These are phyloP conservation scores for Colletotrichum caudatum DNA, from an alignment of 2,329 filamentous ascomycete genomes.

Conservation along the genomic window DNA sequence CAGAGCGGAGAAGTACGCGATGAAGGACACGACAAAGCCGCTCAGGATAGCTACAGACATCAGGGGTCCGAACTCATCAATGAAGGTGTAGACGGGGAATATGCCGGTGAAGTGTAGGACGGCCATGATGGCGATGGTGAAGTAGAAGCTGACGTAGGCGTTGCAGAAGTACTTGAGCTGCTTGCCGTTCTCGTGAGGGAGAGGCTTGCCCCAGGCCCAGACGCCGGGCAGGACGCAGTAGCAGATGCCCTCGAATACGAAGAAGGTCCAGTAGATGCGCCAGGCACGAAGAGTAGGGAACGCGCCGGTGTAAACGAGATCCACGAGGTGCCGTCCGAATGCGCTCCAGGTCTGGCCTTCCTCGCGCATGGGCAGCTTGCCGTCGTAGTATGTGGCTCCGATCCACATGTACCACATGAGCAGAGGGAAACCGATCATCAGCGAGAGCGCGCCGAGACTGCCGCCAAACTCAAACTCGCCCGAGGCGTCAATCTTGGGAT, in stretches of 20 bases:
- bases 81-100: constrained; percentile 90
- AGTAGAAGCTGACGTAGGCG: constrained; percentile 87
- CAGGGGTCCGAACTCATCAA: constrained; percentile 95
- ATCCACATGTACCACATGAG: constrained; percentile 98
- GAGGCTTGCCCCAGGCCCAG: constrained; percentile 87
- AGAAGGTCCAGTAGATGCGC: constrained; percentile 95
- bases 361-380: constrained; percentile 75
- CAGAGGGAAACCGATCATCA: constrained; percentile 89
- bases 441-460: constrained; percentile 74
- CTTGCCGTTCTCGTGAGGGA: constrained; percentile 84
- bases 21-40: constrained; percentile 83
- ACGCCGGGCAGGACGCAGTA: constrained; percentile 92
- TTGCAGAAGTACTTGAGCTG: constrained; percentile 96
- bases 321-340: constrained; percentile 74
- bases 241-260: constrained; percentile 83
- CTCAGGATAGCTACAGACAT: constrained; percentile 94
- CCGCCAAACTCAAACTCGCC: constrained; percentile 86
- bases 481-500: constrained; percentile 73
- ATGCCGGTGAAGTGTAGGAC: constrained; percentile 83
- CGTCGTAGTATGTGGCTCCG: constrained; percentile 86
- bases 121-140: constrained; percentile 79
- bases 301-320: constrained; percentile 82
- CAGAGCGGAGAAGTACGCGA: constrained; percentile 89
- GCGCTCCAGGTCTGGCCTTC: constrained; percentile 72
- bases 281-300: constrained; percentile 87